Conservation (phyloP, 805 yeast genomes). For the Komagataella mondaviorum region DNA sequence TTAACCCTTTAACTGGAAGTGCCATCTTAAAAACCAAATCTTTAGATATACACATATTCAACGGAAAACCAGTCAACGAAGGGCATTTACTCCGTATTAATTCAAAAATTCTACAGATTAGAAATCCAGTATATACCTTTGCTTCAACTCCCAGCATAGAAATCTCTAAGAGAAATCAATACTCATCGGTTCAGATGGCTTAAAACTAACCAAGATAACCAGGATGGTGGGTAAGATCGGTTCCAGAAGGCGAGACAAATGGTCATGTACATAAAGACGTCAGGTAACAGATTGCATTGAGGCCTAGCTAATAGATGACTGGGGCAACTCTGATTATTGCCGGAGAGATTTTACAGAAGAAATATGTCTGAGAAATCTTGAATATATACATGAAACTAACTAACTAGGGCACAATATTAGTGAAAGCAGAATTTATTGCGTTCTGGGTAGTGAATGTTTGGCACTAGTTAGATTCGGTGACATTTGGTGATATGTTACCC, state of each 20-base stretch:
- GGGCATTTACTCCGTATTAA: too few species aligned
- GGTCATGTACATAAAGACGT: constrained; percentile 33
- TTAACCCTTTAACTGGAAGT: too few species aligned
- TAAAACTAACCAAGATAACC: constrained; percentile 77
- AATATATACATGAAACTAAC: constrained; percentile 7
- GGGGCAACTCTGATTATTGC: constrained; percentile 99
- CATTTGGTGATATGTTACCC: neutral
- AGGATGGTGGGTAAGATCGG: constrained; percentile 35
- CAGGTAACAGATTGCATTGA: constrained; percentile 69
- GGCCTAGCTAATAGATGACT: constrained; percentile 83
- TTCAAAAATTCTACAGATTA: too few species aligned
- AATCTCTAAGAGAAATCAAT: too few species aligned
- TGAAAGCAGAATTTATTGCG: neutral
- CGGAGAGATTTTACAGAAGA: constrained; percentile 91
- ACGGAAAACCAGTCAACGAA: too few species aligned
- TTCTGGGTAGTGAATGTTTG: neutral
- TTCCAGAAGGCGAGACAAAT: constrained; percentile 52
- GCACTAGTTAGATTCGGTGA: neutral
- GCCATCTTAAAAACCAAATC: too few species aligned
- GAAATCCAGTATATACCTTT: too few species aligned
- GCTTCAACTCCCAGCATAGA: too few species aligned
- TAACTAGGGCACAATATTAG: neutral
- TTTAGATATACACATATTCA: too few species aligned
- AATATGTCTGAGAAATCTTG: constrained; percentile 59
- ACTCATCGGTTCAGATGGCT: too few species aligned